Evolutionary conservation across 2,329 filamentous ascomycete genomes (phyloP).

Genomic region (Esteya vermicola): DNA sequence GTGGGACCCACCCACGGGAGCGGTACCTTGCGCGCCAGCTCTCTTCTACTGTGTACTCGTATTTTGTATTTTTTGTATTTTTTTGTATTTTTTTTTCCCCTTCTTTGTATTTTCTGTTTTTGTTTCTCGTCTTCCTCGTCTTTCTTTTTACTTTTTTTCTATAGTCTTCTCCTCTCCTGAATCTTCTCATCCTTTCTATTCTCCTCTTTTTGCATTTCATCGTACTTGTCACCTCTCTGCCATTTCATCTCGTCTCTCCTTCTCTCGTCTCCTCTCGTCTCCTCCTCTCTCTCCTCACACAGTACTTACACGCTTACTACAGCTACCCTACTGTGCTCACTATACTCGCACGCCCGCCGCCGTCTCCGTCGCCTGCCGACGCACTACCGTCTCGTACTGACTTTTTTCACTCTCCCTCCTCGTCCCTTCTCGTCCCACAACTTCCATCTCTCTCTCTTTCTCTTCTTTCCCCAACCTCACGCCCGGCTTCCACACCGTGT

Average conservation of each 20-base stretch:
- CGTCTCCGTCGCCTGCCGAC: no score
- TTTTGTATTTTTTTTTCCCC: background rate
- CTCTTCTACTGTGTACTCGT: conserved; percentile 1
- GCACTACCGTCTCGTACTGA: no score
- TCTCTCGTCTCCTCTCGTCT: background rate
- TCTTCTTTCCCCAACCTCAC: no score
- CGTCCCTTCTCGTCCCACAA: no score
- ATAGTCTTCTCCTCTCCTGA: background rate
- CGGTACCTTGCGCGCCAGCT: conserved; percentile 11
- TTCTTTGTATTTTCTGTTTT: background rate
- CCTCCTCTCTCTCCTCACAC: background rate
- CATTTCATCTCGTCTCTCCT: background rate
- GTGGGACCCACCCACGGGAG: conserved; percentile 13
- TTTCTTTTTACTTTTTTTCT: background rate
- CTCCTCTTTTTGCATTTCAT: background rate
- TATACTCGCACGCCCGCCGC: no score
- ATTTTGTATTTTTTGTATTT: background rate
- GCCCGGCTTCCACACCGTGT: no score
- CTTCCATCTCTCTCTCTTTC: no score
- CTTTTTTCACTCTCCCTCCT: no score
- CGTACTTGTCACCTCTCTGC: conserved; percentile 2
- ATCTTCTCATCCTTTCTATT: background rate
- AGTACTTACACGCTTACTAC: no score
- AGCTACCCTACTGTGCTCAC: no score
- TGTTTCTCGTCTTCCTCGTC: background rate